Evolutionary conservation across 345 rosid species (phyloP).

Genomic region (Populus davidiana): DNA sequence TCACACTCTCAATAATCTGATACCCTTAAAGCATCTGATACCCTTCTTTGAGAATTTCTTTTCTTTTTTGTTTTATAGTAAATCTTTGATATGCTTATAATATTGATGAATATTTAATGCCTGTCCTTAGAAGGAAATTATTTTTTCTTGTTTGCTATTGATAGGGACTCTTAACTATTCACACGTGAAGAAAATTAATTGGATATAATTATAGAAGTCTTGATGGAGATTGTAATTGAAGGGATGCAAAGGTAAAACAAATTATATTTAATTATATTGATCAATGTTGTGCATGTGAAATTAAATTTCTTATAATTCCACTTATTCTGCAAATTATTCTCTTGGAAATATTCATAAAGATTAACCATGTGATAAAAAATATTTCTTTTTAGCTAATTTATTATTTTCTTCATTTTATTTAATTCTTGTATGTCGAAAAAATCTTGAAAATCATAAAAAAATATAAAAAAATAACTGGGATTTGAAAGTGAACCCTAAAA

Average conservation of each 20-base stretch:
- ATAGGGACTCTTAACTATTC: background rate
- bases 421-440: too few species aligned
- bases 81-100: background rate
- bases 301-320: too few species aligned
- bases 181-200: background rate
- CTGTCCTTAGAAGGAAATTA: background rate
- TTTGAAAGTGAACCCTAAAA: too few species aligned
- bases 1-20: too few species aligned
- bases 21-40: too few species aligned
- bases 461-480: too few species aligned
- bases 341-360: background rate
- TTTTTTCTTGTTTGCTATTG: background rate
- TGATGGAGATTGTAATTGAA: background rate
- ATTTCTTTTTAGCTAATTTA: too few species aligned
- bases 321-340: background rate
- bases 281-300: background rate
- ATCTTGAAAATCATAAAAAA: too few species aligned
- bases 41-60: background rate
- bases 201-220: background rate
- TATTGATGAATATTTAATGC: background rate
- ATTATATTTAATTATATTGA: background rate
- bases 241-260: background rate
- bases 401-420: too few species aligned
- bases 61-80: background rate
- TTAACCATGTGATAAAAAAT: background rate